These are phyloP conservation scores for Cyclanthera cordifolia DNA, from an alignment of 306 rosid species.

Conservation along the genomic window DNA sequence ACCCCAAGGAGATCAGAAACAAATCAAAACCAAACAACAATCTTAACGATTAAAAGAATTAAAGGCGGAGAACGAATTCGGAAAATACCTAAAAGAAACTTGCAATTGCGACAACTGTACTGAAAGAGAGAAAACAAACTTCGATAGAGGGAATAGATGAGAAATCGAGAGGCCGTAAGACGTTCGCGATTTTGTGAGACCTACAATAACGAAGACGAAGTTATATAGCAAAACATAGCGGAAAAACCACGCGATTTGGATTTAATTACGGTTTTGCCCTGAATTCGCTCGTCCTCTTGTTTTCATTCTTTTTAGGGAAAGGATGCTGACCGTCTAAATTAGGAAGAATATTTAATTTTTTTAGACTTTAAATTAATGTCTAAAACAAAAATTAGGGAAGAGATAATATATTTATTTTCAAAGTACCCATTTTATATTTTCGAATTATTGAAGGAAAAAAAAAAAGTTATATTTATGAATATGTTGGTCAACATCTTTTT, in stretches of 20 bases:
- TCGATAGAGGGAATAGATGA: background rate
- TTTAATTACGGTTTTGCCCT: background rate
- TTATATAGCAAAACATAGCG: background rate
- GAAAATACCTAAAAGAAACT: background rate
- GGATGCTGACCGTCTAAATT: background rate
- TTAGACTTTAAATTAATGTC: too few species aligned
- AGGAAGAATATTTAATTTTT: too few species aligned
- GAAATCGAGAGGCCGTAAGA: background rate
- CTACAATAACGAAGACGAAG: background rate
- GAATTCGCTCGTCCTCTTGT: background rate
- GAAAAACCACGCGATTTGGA: constrained; percentile 6
- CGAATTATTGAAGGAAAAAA: too few species aligned
- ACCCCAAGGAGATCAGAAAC: background rate
- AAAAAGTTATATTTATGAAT: too few species aligned
- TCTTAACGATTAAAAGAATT: background rate
- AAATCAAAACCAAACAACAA: background rate
- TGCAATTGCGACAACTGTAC: too few species aligned
- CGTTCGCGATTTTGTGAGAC: background rate
- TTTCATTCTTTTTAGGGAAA: background rate
- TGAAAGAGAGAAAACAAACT: background rate
- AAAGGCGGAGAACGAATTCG: background rate
- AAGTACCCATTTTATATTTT: too few species aligned
- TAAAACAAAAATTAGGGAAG: too few species aligned
- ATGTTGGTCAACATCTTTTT: too few species aligned
- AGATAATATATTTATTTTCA: too few species aligned